These are phyloP conservation scores for Fusarium nodosum DNA, from an alignment of 2,329 filamentous ascomycete genomes.

Conservation along the genomic window DNA sequence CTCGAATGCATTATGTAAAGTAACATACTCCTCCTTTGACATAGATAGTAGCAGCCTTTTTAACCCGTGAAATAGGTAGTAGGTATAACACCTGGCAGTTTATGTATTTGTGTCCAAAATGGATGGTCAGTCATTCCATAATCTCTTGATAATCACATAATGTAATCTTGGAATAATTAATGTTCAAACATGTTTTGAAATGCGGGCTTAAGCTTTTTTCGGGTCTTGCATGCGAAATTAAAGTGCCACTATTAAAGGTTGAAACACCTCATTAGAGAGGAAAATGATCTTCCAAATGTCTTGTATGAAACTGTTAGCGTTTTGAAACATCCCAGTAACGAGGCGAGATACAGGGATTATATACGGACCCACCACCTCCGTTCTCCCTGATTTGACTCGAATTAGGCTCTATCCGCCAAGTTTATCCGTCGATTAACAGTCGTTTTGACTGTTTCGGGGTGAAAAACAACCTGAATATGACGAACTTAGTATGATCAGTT, in stretches of 20 bases:
- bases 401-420: slow-evolving; percentile 1
- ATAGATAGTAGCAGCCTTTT: neutral
- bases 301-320: slow-evolving; percentile 22
- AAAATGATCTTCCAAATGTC: slow-evolving; percentile 15
- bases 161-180: slow-evolving; percentile 8
- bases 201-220: neutral
- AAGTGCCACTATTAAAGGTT: slow-evolving; percentile 1
- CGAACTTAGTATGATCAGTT: slow-evolving; percentile 2
- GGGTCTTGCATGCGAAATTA: slow-evolving; percentile 9
- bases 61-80: neutral
- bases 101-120: neutral
- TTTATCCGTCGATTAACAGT: slow-evolving; percentile 4
- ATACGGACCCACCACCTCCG: slow-evolving; percentile 28
- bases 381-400: slow-evolving; percentile 13
- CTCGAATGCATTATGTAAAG: neutral
- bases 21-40: neutral
- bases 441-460: slow-evolving; percentile 12
- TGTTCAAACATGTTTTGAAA: slow-evolving; percentile 5
- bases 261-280: slow-evolving; percentile 13
- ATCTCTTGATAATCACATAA: neutral
- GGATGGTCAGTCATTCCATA: neutral
- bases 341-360: slow-evolving; percentile 5
- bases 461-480: slow-evolving; percentile 2
- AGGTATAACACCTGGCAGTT: neutral
- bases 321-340: slow-evolving; percentile 26